Percentiles rank a stretch among this genome's conserved stretches.
Evolutionary conservation across 164 flowering plant species (phyloP).

Genomic region (Sedum album): DNA sequence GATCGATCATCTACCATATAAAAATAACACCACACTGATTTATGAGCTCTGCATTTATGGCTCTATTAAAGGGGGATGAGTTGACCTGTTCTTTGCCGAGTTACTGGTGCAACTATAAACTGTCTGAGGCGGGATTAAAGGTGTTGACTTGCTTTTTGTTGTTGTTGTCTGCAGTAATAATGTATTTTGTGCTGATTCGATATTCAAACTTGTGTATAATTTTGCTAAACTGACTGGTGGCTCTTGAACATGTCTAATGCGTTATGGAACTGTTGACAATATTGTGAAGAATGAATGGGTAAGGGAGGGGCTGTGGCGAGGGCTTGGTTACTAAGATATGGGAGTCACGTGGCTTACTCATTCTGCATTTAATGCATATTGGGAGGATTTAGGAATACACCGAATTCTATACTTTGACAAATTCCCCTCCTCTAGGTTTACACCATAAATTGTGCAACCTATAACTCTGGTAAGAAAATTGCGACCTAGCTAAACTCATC

Average conservation of each 20-base stretch:
- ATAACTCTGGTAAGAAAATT: not conserved
- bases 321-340: not conserved
- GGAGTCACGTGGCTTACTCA: constrained; percentile 2
- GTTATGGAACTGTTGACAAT: not conserved
- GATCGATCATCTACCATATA: not conserved
- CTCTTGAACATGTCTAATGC: not conserved
- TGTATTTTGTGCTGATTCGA: not conserved
- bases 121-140: not conserved
- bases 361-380: not conserved
- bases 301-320: not conserved
- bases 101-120: not conserved
- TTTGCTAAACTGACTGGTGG: not conserved
- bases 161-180: not conserved
- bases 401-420: constrained; percentile 1
- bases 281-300: not conserved
- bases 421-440: not conserved
- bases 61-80: not conserved
- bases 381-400: not conserved
- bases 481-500: not conserved
- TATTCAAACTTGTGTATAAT: no score
- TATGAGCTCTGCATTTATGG: constrained; percentile 1
- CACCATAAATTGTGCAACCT: not conserved
- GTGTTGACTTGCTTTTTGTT: not conserved
- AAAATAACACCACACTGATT: not conserved
- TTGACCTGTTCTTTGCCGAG: constrained; percentile 5